Evolutionary conservation across 1,284 basidiomycete species (phyloP), one percentile per base, ranked within the genome.

Genomic region (Phlebopus sp.): DNA sequence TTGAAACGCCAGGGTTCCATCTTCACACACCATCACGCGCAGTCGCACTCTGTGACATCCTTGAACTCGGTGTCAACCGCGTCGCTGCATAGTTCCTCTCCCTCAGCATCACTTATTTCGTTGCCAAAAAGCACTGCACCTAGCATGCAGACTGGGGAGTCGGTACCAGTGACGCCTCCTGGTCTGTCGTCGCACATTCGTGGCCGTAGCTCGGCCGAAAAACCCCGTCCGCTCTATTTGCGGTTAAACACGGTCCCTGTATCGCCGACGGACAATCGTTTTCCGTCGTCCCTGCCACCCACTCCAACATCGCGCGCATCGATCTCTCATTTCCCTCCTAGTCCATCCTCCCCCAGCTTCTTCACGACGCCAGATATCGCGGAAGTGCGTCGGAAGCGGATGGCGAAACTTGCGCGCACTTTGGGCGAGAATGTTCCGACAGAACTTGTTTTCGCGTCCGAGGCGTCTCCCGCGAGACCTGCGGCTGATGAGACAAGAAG

Each of bases 331-430:
- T 29, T 46, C 11, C 52, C 63, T 9, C 35, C 49, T 11, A 48
- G 54, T 6, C 62, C 65, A 23, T 32, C 31, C 17, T 55, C 56
- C 0, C 65, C 62, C 5, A 21, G 10, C 7, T 19, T 51, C 13
- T 29, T 42, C 25, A 19, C 30, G 23, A 56, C 41, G n/a, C 62
- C 56, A 1, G 50, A 66, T 30, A 52, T 44, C 2, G 34, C 44
- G 1, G 57, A 64, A 36, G 39, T 55, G 21, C 64, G 67, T 17
- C 66, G 72, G 23, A 68, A 64, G 41, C 69, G 69, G 25, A 66
- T 72, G 52, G 74, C 73, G 2, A 75, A 75, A 52, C 71, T 76
- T 42, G 52, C 63, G 0, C 71, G 72, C 9, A 66, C 72, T 46
- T 64, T 76, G 7, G 74, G 74, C 37, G 72, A 75, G 50, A 62